Conservation (phyloP, 2,329 filamentous ascomycete genomes). For the Plenodomus biglobosus region DNA sequence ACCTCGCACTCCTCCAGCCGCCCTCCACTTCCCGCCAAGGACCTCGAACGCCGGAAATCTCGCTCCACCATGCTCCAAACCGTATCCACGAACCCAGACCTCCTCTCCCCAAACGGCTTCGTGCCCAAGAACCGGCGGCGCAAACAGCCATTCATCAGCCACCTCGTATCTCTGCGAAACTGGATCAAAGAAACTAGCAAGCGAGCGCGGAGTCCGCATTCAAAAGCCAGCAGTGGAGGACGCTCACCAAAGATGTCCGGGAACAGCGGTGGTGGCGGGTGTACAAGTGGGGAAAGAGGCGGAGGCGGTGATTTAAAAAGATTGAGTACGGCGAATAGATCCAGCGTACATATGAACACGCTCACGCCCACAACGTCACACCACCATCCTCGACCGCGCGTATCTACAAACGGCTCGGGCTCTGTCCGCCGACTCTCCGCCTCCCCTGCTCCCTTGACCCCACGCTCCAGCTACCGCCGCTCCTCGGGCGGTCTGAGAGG, state of each 20-base stretch:
- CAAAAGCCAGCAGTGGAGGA: constrained; percentile 35
- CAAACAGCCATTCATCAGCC: constrained; percentile 65
- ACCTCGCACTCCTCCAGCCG: constrained; percentile 78
- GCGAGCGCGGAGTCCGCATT: constrained; percentile 38
- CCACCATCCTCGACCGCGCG: constrained; percentile 39
- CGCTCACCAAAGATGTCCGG: constrained; percentile 39
- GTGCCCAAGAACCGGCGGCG: constrained; percentile 57
- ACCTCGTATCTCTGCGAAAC: constrained; percentile 68
- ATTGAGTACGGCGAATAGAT: constrained; percentile 39
- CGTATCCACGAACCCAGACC: constrained; percentile 69
- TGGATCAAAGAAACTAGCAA: constrained; percentile 67
- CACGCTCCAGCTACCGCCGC: constrained; percentile 80
- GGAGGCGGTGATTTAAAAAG: constrained; percentile 35
- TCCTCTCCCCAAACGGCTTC: constrained; percentile 59
- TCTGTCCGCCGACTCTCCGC: constrained; percentile 66
- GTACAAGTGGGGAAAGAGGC: too few relatives aligned
- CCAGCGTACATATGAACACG: constrained; percentile 42
- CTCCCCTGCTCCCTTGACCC: constrained; percentile 84
- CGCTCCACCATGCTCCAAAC: constrained; percentile 85
- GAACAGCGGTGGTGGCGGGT: too few relatives aligned
- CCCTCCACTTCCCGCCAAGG: constrained; percentile 83
- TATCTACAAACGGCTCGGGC: constrained; percentile 48
- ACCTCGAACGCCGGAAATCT: constrained; percentile 66
- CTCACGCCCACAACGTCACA: constrained; percentile 41
- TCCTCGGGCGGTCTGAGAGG: constrained; percentile 82